Percentiles rank a stretch among this genome's conserved stretches.
Evolutionary conservation across 176 grass and related monocot genomes (phyloP).

Genomic region (Oryza glaberrima): DNA sequence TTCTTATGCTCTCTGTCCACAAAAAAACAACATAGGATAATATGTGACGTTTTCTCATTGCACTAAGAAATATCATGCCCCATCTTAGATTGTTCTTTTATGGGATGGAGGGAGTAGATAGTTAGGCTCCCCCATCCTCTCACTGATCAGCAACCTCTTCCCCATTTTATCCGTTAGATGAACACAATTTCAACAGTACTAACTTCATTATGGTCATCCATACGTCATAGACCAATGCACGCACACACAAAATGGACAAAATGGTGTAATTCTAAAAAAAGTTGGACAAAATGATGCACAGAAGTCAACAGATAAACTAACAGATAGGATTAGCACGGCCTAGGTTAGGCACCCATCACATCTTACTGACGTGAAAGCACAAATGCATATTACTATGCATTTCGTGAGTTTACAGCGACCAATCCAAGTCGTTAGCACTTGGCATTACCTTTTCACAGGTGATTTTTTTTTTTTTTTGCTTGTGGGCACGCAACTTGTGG

Average conservation of each 20-base stretch:
- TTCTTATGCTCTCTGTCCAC: too few species aligned
- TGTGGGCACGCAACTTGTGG: neutral
- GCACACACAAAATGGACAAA: neutral
- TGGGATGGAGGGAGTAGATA: too few species aligned
- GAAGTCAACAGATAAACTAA: neutral
- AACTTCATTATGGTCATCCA: neutral
- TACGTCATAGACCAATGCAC: neutral
- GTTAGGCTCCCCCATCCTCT: too few species aligned
- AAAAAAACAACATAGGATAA: too few species aligned
- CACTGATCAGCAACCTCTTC: too few species aligned
- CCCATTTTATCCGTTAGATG: neutral
- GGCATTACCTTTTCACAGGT: neutral
- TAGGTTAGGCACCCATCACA: neutral
- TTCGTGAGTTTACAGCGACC: neutral
- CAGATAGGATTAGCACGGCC: neutral
- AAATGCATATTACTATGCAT: neutral
- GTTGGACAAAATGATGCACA: neutral
- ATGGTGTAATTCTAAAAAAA: too few species aligned
- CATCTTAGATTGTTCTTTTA: too few species aligned
- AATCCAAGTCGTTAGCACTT: neutral
- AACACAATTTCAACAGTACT: neutral
- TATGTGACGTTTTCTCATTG: too few species aligned
- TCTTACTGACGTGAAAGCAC: neutral
- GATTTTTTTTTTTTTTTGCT: neutral
- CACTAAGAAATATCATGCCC: too few species aligned